Base-by-base conservation (phyloP, 257 asterid species). In the Nicotiana noctiflora region DNA sequence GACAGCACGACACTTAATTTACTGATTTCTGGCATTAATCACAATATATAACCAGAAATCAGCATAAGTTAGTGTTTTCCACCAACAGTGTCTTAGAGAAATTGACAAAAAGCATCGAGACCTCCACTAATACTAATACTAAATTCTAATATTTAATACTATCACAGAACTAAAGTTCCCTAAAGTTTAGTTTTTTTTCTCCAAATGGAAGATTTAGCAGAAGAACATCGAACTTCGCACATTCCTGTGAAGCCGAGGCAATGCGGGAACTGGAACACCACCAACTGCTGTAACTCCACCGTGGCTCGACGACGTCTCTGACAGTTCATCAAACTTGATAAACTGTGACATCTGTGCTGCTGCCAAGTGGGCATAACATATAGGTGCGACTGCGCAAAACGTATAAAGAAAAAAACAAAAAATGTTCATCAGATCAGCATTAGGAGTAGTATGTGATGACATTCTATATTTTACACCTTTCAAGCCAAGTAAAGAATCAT, bases 361-460 rank as follows among this genome's bases (percentile, higher is more conserved):
- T 0, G 96, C 96, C 55, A 93, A 82, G 81, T 93, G 97, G 0
- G 97, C 97, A 25, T 93, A 93, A 44, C 93, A 90, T 12, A 93
- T 78, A 0, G 97, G 97, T 81, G 97, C 97, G 81, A 93, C 96
- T 93, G 90, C 81, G 77, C 15, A 6, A 65, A 60, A 44, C 29
- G 23, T 1, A 18, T 12, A 14, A n/a, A 25, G 19, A 67, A 8
- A 5, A 70, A 18, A 8, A n/a, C n/a, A 2, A 52, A 0, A 25
- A 14, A 4, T n/a, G 46, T 60, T n/a, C 79, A 66, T 40, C 21
- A 80, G 51, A 13, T 72, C 77, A 72, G 21, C 21, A 46, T 40
- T 44, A 46, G 60, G 17, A 46, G 77, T 72, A 46, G 59, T 72
- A 44, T 21, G 21, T 3, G 4, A 25, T 49, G 44, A 14, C 49